phyloP scores from a whole-genome alignment of 1,139 yeast species.

The Protomyces inundatus region DNA sequence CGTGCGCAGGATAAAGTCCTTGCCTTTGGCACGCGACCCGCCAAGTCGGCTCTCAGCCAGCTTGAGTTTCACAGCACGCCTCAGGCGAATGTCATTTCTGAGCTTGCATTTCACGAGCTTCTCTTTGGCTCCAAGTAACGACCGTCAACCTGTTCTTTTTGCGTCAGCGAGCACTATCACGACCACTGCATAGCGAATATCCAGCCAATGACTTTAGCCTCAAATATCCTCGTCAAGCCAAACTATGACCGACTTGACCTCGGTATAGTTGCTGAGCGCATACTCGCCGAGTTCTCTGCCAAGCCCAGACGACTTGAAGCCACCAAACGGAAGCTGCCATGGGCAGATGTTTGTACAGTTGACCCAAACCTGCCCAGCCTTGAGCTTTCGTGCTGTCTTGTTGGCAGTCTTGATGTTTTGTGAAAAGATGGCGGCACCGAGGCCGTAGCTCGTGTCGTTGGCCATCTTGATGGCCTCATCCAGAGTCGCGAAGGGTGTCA shows the following conservation, averaged over 20 bases:
- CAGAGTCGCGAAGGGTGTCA: conserved; percentile 60
- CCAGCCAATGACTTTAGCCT: not conserved
- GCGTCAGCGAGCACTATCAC: not conserved
- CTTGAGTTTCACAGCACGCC: not conserved
- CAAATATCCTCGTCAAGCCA: not conserved
- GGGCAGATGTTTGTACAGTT: conserved; percentile 50
- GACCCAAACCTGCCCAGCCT: conserved; percentile 82
- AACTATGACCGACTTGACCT: not conserved
- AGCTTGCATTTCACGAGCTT: not conserved
- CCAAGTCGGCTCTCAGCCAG: not conserved
- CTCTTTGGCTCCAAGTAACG: not conserved
- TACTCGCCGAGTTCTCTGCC: conserved; percentile 90
- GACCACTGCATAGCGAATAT: not conserved
- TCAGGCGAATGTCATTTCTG: not conserved
- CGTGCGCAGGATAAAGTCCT: not conserved
- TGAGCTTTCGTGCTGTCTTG: conserved; percentile 56
- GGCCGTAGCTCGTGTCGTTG: conserved; percentile 70
- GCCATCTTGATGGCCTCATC: conserved; percentile 70
- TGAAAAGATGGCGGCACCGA: conserved; percentile 81
- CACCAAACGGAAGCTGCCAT: conserved; percentile 66
- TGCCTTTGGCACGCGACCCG: not conserved
- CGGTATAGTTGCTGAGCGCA: conserved; percentile 45
- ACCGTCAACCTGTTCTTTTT: not conserved
- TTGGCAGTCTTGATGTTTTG: conserved; percentile 56
- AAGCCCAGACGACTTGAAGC: conserved; percentile 79